phyloP scores from a whole-genome alignment of 1,139 yeast species.

The Candida albicans region DNA sequence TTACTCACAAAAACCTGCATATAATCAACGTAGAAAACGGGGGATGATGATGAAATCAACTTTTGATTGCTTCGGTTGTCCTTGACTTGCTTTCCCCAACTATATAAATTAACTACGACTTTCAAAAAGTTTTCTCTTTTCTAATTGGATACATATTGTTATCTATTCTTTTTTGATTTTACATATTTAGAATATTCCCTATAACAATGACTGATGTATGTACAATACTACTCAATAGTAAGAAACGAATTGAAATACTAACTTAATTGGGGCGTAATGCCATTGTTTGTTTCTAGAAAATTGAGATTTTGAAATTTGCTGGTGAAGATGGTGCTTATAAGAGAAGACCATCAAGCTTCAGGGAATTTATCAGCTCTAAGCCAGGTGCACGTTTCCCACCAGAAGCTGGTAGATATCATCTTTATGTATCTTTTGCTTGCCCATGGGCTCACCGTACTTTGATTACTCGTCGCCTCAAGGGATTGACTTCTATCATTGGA shows the following conservation, averaged over 20 bases:
- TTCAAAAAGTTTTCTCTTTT: background rate
- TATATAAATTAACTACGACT: background rate
- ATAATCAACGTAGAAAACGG: background rate
- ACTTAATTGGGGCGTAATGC: too few relatives aligned
- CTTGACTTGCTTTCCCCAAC: background rate
- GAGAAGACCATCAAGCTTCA: slow-evolving; percentile 47
- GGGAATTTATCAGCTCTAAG: slow-evolving; percentile 60
- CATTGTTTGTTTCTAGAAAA: slow-evolving; percentile 3
- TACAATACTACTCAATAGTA: background rate
- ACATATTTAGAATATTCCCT: background rate
- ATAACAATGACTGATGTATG: slow-evolving; percentile 13
- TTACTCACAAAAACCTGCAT: background rate
- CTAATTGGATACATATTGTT: background rate
- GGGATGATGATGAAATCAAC: background rate
- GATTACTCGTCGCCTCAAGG: slow-evolving; percentile 75
- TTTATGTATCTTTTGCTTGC: slow-evolving; percentile 85
- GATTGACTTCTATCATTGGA: slow-evolving; percentile 60
- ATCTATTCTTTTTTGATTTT: background rate
- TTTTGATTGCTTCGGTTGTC: too few relatives aligned
- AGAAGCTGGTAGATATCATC: slow-evolving; percentile 79
- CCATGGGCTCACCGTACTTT: slow-evolving; percentile 96
- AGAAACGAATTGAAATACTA: too few relatives aligned
- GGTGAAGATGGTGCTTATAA: slow-evolving; percentile 54
- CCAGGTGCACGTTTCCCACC: slow-evolving; percentile 67
- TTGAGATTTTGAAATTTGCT: slow-evolving; percentile 47